phyloP scores from a whole-genome alignment of 2,329 filamentous ascomycete genomes.

The Alternaria arborescens region DNA sequence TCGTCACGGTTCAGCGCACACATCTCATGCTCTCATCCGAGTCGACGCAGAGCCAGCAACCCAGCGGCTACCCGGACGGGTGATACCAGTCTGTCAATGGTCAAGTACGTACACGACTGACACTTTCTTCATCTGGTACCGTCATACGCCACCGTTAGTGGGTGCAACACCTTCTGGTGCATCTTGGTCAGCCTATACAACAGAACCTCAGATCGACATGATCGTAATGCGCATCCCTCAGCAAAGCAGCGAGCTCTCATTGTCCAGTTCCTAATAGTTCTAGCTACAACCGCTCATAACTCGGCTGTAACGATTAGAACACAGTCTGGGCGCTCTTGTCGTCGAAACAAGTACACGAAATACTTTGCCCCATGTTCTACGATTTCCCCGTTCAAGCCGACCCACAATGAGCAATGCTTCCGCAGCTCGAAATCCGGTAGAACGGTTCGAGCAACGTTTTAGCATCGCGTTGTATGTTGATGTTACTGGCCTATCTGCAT shows the following conservation, averaged over 20 bases:
- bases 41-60: not conserved
- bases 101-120: not conserved
- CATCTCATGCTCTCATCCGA: not conserved
- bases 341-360: not conserved
- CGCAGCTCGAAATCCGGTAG: not conserved
- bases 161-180: not conserved
- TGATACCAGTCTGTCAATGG: conserved; percentile 1
- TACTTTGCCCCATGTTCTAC: not conserved
- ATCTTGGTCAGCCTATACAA: not conserved
- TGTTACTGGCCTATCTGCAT: not conserved
- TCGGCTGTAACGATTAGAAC: not conserved
- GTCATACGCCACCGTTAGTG: conserved; percentile 5
- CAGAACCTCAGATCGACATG: not conserved
- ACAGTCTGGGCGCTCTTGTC: conserved; percentile 1
- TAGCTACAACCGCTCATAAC: not conserved
- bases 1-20: not conserved
- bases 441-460: not conserved
- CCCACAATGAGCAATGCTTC: conserved; percentile 2
- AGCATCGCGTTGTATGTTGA: not conserved
- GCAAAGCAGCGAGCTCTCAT: not conserved
- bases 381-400: not conserved
- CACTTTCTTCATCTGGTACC: not conserved
- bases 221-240: not conserved
- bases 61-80: not conserved
- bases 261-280: not conserved